Percentiles rank a stretch among this genome's conserved stretches.
Evolutionary conservation across 2,329 filamentous ascomycete genomes (phyloP).

Genomic region (Arthrobotrys sphaeroides): DNA sequence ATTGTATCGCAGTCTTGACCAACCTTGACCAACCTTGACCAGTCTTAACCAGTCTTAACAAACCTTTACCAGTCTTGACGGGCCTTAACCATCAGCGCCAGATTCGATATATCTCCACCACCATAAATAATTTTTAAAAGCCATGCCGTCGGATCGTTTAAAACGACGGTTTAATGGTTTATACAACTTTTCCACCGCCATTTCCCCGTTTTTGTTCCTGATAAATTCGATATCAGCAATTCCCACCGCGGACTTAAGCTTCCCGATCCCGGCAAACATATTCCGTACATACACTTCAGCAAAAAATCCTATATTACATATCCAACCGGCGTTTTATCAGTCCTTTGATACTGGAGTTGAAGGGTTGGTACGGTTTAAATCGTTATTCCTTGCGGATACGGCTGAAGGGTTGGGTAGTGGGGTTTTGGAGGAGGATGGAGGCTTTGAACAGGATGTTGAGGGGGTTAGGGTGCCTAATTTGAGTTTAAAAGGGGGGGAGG

Average conservation of each 20-base stretch:
- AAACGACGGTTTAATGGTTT: background rate
- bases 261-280: slow-evolving; percentile 33
- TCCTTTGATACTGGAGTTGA: background rate
- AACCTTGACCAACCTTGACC: too few species aligned
- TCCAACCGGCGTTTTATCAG: slow-evolving; percentile 43
- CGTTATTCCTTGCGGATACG: slow-evolving; percentile 36
- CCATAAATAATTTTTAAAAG: background rate
- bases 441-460: slow-evolving; percentile 23
- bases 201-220: too few species aligned
- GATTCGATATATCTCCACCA: background rate
- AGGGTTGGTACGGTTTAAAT: slow-evolving; percentile 30
- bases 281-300: slow-evolving; percentile 41
- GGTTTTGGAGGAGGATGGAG: too few species aligned
- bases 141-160: background rate
- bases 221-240: too few species aligned
- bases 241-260: too few species aligned
- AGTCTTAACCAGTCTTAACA: too few species aligned
- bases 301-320: slow-evolving; percentile 40
- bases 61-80: too few species aligned
- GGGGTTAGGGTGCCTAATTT: slow-evolving; percentile 42
- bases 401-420: too few species aligned
- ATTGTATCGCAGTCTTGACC: too few species aligned
- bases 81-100: too few species aligned
- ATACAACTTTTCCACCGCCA: too few species aligned
- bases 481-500: background rate